Base-by-base conservation (phyloP, 768 basidiomycete species). In the Galerina sulciceps region DNA sequence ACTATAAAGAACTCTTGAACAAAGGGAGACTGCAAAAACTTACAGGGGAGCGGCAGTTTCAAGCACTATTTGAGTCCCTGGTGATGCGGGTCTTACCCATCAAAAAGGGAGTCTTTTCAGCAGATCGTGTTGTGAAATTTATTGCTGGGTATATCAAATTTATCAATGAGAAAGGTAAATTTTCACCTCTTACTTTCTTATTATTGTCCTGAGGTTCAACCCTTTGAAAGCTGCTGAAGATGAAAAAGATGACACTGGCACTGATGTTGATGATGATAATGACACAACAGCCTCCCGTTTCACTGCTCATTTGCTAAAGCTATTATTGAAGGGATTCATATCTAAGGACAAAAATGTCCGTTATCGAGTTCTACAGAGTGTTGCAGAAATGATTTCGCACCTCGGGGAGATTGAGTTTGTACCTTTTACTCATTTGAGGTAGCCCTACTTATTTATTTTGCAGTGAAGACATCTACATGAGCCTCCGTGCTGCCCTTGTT, bases 321-420 rank as follows among this genome's bases (percentile, higher is more conserved):
- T 87, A 67, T 80, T 96, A 26, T 75, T 94, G 58, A 81, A 81
- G 57, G 95, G 94, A 3, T 93, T 94, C 71, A 65, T 77, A 15
- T 88, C 94, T 3, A 96, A 94, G 71, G 93, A 96, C 75, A 98
- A 96, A 75, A 81, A 79, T 42, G 87, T 93, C 38, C 84, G 96
- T 5, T 96, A 87, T 68, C 86, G 96, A 17, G 87, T 87, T 34
- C 78, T 92, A 2, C 88, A 91, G 53, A 75, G 87, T n/a, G 81
- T 93, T 13, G 85, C 90, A 0, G 88, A 91, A 65, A 88, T 94
- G 81, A 85, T 96, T 11, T 82, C 85, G 0, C 84, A 88, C 55
- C 76, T 97, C 0, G 93, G 93, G 6, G 90, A 89, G 73, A 82
- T 98, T 56, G 93, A 96, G 95, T 97, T 68, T 53, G 89, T 80